A percentile compares a stretch with the other conserved stretches of the same genome.
Conservation (phyloP, 1,139 yeast species). For the Geotrichum aggregatum region DNA sequence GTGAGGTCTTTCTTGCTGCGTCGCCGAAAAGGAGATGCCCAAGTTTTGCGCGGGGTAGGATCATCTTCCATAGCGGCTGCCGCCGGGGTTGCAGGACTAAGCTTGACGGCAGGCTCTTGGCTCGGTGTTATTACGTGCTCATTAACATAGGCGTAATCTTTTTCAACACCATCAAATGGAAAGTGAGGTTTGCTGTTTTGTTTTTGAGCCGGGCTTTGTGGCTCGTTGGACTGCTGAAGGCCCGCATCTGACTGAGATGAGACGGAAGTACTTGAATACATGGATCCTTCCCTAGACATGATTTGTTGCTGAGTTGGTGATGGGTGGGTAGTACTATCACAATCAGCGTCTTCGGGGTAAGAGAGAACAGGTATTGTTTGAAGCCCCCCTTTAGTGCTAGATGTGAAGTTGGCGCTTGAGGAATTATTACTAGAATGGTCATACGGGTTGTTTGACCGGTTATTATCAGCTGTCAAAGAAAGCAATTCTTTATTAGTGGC, state of each 20-base stretch:
- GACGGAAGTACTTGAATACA: slow-evolving; percentile 31
- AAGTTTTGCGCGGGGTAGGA: slow-evolving; percentile 33
- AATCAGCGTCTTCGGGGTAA: background rate
- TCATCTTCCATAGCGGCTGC: background rate
- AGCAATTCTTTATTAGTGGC: background rate
- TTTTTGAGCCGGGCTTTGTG: background rate
- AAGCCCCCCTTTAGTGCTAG: background rate
- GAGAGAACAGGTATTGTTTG: slow-evolving; percentile 1
- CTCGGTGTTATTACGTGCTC: background rate
- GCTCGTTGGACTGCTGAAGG: background rate
- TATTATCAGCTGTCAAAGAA: background rate
- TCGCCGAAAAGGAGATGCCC: slow-evolving; percentile 43
- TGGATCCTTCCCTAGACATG: slow-evolving; percentile 34
- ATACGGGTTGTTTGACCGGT: background rate
- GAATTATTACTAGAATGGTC: background rate
- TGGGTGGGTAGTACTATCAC: background rate
- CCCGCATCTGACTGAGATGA: slow-evolving; percentile 8
- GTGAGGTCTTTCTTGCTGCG: slow-evolving; percentile 31
- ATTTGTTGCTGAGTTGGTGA: slow-evolving; percentile 23
- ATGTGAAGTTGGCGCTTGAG: slow-evolving; percentile 7
- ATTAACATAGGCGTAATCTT: background rate
- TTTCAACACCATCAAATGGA: background rate
- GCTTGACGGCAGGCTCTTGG: background rate
- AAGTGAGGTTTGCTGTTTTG: background rate
- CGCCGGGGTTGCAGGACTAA: background rate